Conservation (phyloP, 345 rosid species). For the Populus nigra region DNA sequence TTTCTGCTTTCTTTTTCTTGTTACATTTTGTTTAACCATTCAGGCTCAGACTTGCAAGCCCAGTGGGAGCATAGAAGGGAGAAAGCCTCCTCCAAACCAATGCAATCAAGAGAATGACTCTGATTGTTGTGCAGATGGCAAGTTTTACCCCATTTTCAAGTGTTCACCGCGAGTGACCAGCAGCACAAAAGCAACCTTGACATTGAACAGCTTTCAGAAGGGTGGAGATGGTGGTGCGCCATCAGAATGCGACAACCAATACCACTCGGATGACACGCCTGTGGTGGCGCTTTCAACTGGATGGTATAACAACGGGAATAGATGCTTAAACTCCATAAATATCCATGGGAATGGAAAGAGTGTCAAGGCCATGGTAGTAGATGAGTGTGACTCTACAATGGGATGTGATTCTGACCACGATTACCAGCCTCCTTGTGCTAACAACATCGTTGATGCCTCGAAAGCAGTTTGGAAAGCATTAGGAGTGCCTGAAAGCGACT, state of each 20-base stretch:
- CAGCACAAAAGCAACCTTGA: constrained; percentile 20
- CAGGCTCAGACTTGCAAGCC: background rate
- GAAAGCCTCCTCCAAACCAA: background rate
- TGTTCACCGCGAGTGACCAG: constrained; percentile 23
- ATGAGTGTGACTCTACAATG: constrained; percentile 13
- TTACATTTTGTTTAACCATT: background rate
- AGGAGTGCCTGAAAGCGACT: background rate
- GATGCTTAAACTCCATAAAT: constrained; percentile 4
- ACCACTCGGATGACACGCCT: background rate
- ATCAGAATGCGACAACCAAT: constrained; percentile 6
- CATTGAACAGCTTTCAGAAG: constrained; percentile 9
- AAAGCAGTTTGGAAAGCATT: constrained; percentile 15
- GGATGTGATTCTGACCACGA: constrained; percentile 15
- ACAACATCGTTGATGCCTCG: constrained; percentile 19
- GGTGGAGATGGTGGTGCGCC: constrained; percentile 14
- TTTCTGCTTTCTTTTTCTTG: background rate
- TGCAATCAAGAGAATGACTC: constrained; percentile 6
- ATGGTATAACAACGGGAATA: constrained; percentile 4
- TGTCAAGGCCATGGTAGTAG: constrained; percentile 9
- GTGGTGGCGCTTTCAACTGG: constrained; percentile 13
- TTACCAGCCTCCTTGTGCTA: constrained; percentile 12
- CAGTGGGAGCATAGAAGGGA: background rate
- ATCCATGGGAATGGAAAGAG: background rate
- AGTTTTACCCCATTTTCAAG: constrained; percentile 12
- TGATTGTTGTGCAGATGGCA: constrained; percentile 18